Conservation (phyloP, 495 filamentous ascomycete genomes). For the Emericellopsis terricola region DNA sequence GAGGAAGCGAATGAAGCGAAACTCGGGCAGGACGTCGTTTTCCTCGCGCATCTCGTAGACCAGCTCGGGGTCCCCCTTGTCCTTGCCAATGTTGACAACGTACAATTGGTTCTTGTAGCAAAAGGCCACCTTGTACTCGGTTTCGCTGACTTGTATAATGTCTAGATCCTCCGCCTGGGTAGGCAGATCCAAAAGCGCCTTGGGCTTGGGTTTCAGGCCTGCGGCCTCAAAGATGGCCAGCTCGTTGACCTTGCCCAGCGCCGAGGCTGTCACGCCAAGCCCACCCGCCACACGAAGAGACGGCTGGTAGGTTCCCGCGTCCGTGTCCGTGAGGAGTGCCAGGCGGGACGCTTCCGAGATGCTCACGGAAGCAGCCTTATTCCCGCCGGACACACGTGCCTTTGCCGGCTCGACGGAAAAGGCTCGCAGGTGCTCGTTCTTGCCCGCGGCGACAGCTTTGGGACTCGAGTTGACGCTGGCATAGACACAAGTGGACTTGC, state of each 20-base stretch:
- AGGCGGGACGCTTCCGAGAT: constrained; percentile 37
- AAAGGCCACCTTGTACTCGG: constrained; percentile 53
- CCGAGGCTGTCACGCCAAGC: constrained; percentile 57
- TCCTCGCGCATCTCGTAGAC: constrained; percentile 42
- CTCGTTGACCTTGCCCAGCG: constrained; percentile 50
- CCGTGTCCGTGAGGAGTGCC: constrained; percentile 43
- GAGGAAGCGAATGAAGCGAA: constrained; percentile 61
- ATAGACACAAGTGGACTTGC: constrained; percentile 41
- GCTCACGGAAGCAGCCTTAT: constrained; percentile 19
- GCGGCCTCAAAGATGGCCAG: constrained; percentile 56
- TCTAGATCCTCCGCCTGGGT: constrained; percentile 75
- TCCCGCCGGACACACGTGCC: constrained; percentile 14
- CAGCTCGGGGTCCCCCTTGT: constrained; percentile 33
- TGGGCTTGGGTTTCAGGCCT: constrained; percentile 34
- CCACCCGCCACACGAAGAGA: constrained; percentile 52
- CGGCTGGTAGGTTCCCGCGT: constrained; percentile 61
- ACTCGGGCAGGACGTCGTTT: constrained; percentile 30
- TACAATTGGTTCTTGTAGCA: constrained; percentile 64
- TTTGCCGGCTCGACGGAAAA: constrained; percentile 41
- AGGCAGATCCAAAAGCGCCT: constrained; percentile 44
- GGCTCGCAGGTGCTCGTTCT: constrained; percentile 77
- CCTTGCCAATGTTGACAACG: constrained; percentile 29
- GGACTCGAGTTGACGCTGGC: constrained; percentile 78
- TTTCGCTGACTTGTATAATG: constrained; percentile 32
- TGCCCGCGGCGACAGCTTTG: constrained; percentile 47